These are phyloP conservation scores for Fraxinus americana DNA, from an alignment of 257 asterid species.

Conservation along the genomic window DNA sequence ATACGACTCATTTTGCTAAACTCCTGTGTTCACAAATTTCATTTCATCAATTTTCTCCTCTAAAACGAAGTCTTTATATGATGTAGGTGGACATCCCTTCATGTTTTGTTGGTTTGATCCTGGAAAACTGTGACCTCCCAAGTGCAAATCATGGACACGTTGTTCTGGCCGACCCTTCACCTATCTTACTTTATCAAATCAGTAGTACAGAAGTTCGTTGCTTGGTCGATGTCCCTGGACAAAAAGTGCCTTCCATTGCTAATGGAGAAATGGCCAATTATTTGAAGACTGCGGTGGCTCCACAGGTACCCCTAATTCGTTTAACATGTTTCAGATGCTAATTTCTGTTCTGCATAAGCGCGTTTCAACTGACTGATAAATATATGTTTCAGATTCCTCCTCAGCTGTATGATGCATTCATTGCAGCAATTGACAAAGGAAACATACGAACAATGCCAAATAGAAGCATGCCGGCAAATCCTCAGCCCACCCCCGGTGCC, in stretches of 20 bases:
- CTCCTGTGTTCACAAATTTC: neutral
- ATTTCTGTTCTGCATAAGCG: neutral
- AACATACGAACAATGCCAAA: constrained; percentile 62
- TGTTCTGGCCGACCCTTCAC: constrained; percentile 60
- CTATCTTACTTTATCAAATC: constrained; percentile 57
- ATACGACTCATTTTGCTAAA: neutral
- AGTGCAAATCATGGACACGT: constrained; percentile 59
- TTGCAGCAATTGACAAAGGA: constrained; percentile 55
- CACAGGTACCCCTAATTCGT: constrained; percentile 45
- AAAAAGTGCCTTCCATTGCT: constrained; percentile 63
- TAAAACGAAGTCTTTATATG: constrained; percentile 11
- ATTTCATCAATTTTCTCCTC: neutral
- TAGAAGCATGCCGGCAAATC: constrained; percentile 71
- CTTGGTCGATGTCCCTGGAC: constrained; percentile 64
- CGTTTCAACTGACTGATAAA: constrained; percentile 12
- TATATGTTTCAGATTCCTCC: constrained; percentile 45
- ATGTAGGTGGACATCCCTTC: constrained; percentile 61
- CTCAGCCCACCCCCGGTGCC: constrained; percentile 66
- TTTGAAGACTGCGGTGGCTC: constrained; percentile 58
- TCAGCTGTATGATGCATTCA: constrained; percentile 45
- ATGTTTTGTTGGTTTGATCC: constrained; percentile 51
- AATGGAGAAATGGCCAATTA: constrained; percentile 63
- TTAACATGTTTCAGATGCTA: neutral
- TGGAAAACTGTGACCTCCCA: constrained; percentile 61
- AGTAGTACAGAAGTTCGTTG: constrained; percentile 70